These are phyloP conservation scores for Beauveria rudraprayagi DNA, from an alignment of 2,329 filamentous ascomycete genomes.

Conservation along the genomic window DNA sequence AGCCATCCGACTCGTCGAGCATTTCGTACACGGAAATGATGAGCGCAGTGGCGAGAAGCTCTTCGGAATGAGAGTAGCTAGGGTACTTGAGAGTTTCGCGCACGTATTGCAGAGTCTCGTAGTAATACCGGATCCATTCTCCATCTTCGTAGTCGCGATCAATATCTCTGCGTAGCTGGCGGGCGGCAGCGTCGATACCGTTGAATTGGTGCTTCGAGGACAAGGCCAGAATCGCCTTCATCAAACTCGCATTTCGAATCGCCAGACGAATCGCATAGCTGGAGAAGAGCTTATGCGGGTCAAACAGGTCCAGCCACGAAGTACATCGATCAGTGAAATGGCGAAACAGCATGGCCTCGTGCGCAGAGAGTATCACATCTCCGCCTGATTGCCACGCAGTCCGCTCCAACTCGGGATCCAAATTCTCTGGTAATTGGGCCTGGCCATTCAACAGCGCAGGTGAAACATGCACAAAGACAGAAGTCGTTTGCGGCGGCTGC, in stretches of 20 bases:
- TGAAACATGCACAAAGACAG: conserved; percentile 6
- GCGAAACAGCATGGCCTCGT: conserved; percentile 22
- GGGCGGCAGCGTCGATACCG: neutral
- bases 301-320: conserved; percentile 13
- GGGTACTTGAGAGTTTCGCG: conserved; percentile 48
- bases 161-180: neutral
- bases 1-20: conserved; percentile 41
- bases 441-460: conserved; percentile 8
- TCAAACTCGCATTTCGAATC: conserved; percentile 40
- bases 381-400: conserved; percentile 20
- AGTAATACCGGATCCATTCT: conserved; percentile 38
- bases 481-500: neutral
- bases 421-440: conserved; percentile 1
- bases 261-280: conserved; percentile 13
- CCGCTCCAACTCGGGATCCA: conserved; percentile 15
- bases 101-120: conserved; percentile 52
- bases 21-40: conserved; percentile 56
- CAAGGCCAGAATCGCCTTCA: conserved; percentile 48
- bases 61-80: conserved; percentile 29
- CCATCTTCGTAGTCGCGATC: conserved; percentile 29
- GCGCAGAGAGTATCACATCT: conserved; percentile 17
- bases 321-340: conserved; percentile 21
- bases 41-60: conserved; percentile 48
- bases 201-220: conserved; percentile 36
- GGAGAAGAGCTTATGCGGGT: conserved; percentile 12